These are phyloP conservation scores for Pseudoperonospora humuli DNA, from an alignment of 352 stramenopile genomes.

Conservation along the genomic window DNA sequence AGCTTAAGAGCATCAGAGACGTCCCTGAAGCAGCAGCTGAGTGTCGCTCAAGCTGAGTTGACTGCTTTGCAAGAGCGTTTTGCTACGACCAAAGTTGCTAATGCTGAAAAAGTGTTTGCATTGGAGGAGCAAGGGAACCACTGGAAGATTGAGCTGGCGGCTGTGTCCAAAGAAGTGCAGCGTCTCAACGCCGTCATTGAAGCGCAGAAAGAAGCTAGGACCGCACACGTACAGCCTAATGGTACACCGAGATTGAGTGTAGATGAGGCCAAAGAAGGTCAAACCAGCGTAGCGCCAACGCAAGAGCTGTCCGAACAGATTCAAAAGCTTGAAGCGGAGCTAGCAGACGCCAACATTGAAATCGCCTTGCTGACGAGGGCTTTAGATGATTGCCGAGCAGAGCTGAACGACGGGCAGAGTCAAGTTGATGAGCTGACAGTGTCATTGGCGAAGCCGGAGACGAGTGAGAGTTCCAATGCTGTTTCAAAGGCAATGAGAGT, in stretches of 20 bases:
- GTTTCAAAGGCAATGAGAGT: slow-evolving; percentile 4
- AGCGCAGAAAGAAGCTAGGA: neutral
- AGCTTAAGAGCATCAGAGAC: slow-evolving; percentile 14
- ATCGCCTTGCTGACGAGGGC: slow-evolving; percentile 18
- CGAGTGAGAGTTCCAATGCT: slow-evolving; percentile 8
- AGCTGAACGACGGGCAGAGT: slow-evolving; percentile 13
- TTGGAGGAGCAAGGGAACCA: slow-evolving; percentile 25
- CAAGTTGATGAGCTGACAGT: slow-evolving; percentile 10
- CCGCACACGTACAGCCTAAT: neutral
- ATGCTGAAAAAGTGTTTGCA: slow-evolving; percentile 34
- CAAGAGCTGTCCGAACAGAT: slow-evolving; percentile 19
- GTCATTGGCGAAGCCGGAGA: slow-evolving; percentile 15
- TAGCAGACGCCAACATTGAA: slow-evolving; percentile 21
- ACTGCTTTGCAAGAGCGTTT: slow-evolving; percentile 26
- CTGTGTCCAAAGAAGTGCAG: slow-evolving; percentile 14
- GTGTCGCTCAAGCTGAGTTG: slow-evolving; percentile 12
- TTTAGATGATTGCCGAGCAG: slow-evolving; percentile 14
- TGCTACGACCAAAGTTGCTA: slow-evolving; percentile 31
- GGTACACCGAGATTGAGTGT: neutral
- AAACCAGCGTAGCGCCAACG: neutral
- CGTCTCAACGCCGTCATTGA: slow-evolving; percentile 9
- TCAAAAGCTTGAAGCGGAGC: slow-evolving; percentile 12
- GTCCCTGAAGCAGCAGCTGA: slow-evolving; percentile 19
- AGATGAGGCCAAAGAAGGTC: neutral
- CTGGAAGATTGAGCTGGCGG: slow-evolving; percentile 19